These are phyloP conservation scores for Pseudopyricularia cyperi DNA, from an alignment of 2,329 filamentous ascomycete genomes.

Conservation along the genomic window DNA sequence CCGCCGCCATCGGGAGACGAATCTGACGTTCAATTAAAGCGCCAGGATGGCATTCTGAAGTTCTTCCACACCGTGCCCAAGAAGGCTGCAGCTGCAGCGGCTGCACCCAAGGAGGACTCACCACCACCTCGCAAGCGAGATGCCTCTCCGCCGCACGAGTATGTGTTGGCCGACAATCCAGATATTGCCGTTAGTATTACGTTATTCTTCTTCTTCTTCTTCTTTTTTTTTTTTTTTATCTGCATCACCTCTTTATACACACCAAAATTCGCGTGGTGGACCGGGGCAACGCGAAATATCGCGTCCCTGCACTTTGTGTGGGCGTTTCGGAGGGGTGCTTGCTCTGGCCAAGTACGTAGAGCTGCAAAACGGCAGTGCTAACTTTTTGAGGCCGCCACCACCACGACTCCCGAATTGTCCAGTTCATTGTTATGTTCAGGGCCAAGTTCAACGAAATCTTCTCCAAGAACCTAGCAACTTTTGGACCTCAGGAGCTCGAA, in stretches of 20 bases:
- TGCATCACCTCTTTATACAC: no score
- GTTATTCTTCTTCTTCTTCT: slow-evolving; percentile 13
- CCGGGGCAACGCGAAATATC: slow-evolving; percentile 36
- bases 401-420: slow-evolving; percentile 3
- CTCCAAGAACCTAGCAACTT: slow-evolving; percentile 73
- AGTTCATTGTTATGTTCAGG: slow-evolving; percentile 99
- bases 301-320: slow-evolving; percentile 22
- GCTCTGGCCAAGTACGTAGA: background rate
- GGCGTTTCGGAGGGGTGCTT: slow-evolving; percentile 14
- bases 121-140: slow-evolving; percentile 65
- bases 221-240: no score
- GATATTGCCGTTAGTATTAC: slow-evolving; percentile 71
- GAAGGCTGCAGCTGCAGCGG: slow-evolving; percentile 20
- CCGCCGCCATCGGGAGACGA: slow-evolving; percentile 39
- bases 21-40: slow-evolving; percentile 33
- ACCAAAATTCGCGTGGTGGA: slow-evolving; percentile 22
- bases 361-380: background rate
- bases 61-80: slow-evolving; percentile 50
- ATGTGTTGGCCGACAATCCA: slow-evolving; percentile 76
- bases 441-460: slow-evolving; percentile 86
- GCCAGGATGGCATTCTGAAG: slow-evolving; percentile 49
- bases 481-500: slow-evolving; percentile 92
- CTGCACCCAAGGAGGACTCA: slow-evolving; percentile 40
- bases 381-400: background rate
- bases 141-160: slow-evolving; percentile 82